phyloP scores from a whole-genome alignment of 2,329 filamentous ascomycete species.

The Talaromyces atroroseus region DNA sequence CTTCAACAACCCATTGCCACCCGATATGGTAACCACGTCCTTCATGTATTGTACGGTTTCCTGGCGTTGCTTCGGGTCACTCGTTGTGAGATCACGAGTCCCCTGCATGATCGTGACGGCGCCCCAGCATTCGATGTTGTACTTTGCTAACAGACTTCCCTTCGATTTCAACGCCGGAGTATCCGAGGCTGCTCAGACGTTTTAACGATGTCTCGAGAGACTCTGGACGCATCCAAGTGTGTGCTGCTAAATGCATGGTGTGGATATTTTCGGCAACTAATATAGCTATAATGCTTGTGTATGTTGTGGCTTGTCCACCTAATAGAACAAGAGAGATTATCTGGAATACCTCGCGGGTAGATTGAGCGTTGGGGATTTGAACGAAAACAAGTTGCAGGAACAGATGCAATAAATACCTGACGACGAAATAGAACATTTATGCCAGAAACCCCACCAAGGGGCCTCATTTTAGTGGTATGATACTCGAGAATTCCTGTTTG shows the following conservation, averaged over 20 bases:
- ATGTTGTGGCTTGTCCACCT: neutral
- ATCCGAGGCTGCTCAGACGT: conserved; percentile 9
- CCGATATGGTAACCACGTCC: conserved; percentile 4
- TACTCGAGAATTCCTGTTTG: too few relatives aligned
- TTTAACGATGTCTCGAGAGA: conserved; percentile 5
- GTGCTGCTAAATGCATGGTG: conserved; percentile 8
- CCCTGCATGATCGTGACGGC: conserved; percentile 12
- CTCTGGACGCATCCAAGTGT: conserved; percentile 12
- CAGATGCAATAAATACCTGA: too few relatives aligned
- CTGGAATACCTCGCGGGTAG: neutral
- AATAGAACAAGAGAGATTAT: neutral
- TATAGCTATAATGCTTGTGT: neutral
- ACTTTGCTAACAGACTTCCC: conserved; percentile 3
- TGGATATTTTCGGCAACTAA: neutral
- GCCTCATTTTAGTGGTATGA: too few relatives aligned
- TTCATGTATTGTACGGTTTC: conserved; percentile 10
- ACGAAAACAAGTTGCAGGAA: too few relatives aligned
- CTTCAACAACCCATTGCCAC: conserved; percentile 7
- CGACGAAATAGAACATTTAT: too few relatives aligned
- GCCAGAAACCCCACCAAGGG: too few relatives aligned
- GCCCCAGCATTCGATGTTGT: conserved; percentile 13
- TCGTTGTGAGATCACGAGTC: conserved; percentile 4
- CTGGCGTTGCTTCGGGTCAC: neutral
- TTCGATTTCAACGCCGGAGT: conserved; percentile 11
- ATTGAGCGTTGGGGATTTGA: too few relatives aligned